Conservation (phyloP, 1,284 basidiomycete genomes). For the Ganoderma leucocontextum region DNA sequence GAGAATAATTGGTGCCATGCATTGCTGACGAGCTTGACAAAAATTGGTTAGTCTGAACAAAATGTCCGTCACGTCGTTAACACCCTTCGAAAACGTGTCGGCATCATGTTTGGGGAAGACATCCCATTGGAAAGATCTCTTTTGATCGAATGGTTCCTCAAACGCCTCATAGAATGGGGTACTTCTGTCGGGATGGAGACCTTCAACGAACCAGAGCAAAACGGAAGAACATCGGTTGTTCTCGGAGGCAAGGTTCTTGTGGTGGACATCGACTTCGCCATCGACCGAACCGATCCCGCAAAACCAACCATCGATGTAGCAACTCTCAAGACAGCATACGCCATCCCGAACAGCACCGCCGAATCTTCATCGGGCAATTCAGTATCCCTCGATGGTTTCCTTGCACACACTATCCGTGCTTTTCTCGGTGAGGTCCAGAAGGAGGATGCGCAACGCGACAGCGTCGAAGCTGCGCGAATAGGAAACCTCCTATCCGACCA, state of each 20-base stretch:
- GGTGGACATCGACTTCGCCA: slow-evolving; percentile 71
- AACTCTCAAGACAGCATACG: slow-evolving; percentile 76
- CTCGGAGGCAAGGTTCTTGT: slow-evolving; percentile 82
- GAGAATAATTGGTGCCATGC: not conserved
- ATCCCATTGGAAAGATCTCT: slow-evolving; percentile 57
- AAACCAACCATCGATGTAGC: slow-evolving; percentile 53
- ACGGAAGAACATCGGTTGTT: slow-evolving; percentile 61
- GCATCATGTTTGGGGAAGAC: slow-evolving; percentile 65
- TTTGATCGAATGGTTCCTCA: slow-evolving; percentile 62
- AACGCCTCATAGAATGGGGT: slow-evolving; percentile 66
- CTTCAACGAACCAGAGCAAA: slow-evolving; percentile 65
- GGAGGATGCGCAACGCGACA: slow-evolving; percentile 57
- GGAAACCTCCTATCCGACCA: slow-evolving; percentile 59
- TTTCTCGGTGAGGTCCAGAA: slow-evolving; percentile 72
- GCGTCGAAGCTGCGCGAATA: slow-evolving; percentile 56
- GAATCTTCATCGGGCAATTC: slow-evolving; percentile 53
- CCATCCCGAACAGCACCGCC: slow-evolving; percentile 58
- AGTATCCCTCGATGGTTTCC: slow-evolving; percentile 67
- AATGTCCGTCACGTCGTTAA: slow-evolving; percentile 55
- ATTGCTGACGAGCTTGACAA: not conserved
- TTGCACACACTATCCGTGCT: slow-evolving; percentile 59
- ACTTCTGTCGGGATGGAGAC: slow-evolving; percentile 73
- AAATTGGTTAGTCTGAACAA: slow-evolving; percentile 54
- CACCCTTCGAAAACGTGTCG: slow-evolving; percentile 52
- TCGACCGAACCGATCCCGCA: slow-evolving; percentile 50